Evolutionary conservation across 208 protist genomes (phyloP).

Genomic region (Balamuthia mandrillaris): DNA sequence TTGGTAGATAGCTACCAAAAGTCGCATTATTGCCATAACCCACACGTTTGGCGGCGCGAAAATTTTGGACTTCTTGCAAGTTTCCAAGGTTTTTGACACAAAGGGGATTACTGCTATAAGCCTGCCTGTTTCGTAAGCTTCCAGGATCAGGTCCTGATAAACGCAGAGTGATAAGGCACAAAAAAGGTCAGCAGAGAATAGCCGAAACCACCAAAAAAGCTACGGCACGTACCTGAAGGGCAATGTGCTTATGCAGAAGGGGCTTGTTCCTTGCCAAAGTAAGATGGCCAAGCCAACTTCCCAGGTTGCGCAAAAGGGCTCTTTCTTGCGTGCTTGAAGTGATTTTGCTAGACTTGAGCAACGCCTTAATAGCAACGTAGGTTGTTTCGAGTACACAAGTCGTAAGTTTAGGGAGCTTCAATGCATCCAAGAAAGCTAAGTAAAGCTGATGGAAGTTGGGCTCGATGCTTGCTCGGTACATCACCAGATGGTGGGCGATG

Average conservation of each 20-base stretch:
- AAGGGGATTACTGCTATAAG: slow-evolving; percentile 95
- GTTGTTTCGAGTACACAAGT: slow-evolving; percentile 9
- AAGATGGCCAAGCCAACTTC: slow-evolving; percentile 93
- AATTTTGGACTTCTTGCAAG: slow-evolving; percentile 72
- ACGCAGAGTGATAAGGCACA: not conserved
- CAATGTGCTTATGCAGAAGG: slow-evolving; percentile 88
- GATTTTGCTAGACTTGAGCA: slow-evolving; percentile 91
- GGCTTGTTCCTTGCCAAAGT: slow-evolving; percentile 97
- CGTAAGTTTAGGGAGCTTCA: slow-evolving; percentile 21
- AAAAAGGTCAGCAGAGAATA: not conserved
- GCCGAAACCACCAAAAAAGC: not conserved
- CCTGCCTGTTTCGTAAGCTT: slow-evolving; percentile 87
- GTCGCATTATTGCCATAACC: slow-evolving; percentile 89
- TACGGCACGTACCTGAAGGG: slow-evolving; percentile 74
- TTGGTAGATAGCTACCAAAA: slow-evolving; percentile 92
- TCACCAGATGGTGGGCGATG: slow-evolving; percentile 93
- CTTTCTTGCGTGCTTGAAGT: slow-evolving; percentile 83
- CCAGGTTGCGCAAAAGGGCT: slow-evolving; percentile 95
- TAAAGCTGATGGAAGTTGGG: slow-evolving; percentile 91
- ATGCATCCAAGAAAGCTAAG: slow-evolving; percentile 60
- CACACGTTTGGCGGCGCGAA: slow-evolving; percentile 96
- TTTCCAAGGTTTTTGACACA: slow-evolving; percentile 82
- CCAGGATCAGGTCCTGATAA: slow-evolving; percentile 84
- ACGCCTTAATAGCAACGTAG: slow-evolving; percentile 75
- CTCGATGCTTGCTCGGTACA: slow-evolving; percentile 95